phyloP scores from a whole-genome alignment of 106 monocot genomes.

The Dendrobium officinale region DNA sequence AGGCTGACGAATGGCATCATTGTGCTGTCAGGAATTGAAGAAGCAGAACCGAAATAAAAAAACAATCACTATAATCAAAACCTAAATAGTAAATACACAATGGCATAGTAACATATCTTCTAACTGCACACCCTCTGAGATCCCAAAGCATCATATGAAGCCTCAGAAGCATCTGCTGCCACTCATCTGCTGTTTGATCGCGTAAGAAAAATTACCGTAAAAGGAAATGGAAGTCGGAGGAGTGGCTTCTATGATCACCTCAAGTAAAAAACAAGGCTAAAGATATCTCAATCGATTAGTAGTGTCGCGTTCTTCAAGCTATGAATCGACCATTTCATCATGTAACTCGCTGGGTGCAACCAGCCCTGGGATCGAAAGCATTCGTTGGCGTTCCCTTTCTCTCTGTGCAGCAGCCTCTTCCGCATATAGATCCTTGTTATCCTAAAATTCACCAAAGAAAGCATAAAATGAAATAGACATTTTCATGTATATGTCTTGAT shows the following conservation, averaged over 20 bases:
- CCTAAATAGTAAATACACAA: conserved; percentile 8
- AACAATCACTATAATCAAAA: conserved; percentile 2
- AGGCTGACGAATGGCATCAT: not conserved
- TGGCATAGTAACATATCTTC: conserved; percentile 2
- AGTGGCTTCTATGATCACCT: conserved; percentile 6
- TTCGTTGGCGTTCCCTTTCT: conserved; percentile 86
- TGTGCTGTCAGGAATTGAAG: not conserved
- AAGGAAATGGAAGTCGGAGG: not conserved
- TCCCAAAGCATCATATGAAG: conserved; percentile 3
- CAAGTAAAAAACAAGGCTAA: not conserved
- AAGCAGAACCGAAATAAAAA: not conserved
- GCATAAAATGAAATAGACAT: too few relatives aligned
- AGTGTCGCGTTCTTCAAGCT: not conserved
- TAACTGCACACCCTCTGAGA: not conserved
- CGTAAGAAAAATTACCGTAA: not conserved
- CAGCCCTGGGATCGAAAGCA: conserved; percentile 93
- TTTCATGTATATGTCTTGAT: too few relatives aligned
- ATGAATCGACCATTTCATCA: conserved; percentile 97
- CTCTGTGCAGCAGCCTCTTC: conserved; percentile 87
- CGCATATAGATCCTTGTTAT: conserved; percentile 95
- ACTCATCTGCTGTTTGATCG: conserved; percentile 2
- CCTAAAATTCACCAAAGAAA: conserved; percentile 30
- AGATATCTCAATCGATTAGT: not conserved
- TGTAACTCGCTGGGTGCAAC: conserved; percentile 96
- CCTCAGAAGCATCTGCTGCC: not conserved